Evolutionary conservation across 768 basidiomycete genomes (phyloP).

Genomic region (Brasilioporus rufonigricans): DNA sequence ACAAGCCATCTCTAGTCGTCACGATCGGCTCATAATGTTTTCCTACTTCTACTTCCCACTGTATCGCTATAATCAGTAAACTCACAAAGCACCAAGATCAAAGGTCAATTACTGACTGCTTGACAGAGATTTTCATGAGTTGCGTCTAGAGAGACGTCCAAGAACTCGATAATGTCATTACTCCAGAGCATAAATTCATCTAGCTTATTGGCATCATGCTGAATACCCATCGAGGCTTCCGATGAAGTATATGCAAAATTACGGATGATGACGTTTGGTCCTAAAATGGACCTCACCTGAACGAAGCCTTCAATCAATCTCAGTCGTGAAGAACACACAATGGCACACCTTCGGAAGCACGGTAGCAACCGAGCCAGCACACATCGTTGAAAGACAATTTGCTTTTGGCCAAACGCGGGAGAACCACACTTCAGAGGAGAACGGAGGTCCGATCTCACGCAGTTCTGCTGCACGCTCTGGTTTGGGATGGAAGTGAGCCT

Average conservation of each 20-base stretch:
- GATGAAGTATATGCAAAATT: constrained; percentile 10
- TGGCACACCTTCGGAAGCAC: constrained; percentile 13
- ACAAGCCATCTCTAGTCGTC: constrained; percentile 22
- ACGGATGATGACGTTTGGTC: constrained; percentile 1
- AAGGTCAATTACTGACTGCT: background rate
- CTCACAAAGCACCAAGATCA: background rate
- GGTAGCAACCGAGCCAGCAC: constrained; percentile 8
- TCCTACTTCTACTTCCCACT: background rate
- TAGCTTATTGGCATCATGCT: background rate
- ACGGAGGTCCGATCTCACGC: constrained; percentile 11
- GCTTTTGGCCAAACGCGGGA: constrained; percentile 16
- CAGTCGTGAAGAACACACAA: background rate
- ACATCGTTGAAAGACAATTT: background rate
- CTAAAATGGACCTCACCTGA: constrained; percentile 16
- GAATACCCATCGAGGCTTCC: constrained; percentile 1
- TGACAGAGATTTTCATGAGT: background rate
- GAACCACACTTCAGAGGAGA: constrained; percentile 16
- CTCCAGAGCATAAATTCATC: background rate
- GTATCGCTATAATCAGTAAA: background rate
- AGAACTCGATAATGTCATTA: background rate
- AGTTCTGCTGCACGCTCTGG: constrained; percentile 20
- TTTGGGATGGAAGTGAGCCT: constrained; percentile 13
- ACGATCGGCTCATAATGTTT: constrained; percentile 18
- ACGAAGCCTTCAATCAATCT: background rate
- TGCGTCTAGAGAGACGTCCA: background rate